Percentiles rank a stretch among this genome's conserved stretches.
These are phyloP conservation scores for Trichosporon sp. DNA, from an alignment of 1,284 basidiomycete genomes.

Conservation along the genomic window DNA sequence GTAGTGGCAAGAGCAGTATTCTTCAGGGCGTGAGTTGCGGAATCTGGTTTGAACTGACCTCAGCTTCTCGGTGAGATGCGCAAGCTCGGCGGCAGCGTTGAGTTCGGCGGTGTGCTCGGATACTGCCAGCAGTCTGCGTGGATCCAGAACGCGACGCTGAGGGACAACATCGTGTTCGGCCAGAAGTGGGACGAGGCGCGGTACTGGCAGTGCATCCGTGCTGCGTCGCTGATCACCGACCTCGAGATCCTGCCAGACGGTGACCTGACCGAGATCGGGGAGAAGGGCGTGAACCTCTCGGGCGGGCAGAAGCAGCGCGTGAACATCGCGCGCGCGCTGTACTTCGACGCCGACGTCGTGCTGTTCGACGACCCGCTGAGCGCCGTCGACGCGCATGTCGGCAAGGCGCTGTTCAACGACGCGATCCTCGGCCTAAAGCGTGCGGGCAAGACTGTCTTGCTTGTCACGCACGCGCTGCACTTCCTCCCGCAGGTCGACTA, in stretches of 20 bases:
- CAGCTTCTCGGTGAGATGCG: slow-evolving; percentile 66
- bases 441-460: slow-evolving; percentile 67
- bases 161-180: slow-evolving; percentile 61
- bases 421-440: slow-evolving; percentile 62
- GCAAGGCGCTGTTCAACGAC: slow-evolving; percentile 77
- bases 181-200: slow-evolving; percentile 62
- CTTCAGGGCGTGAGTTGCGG: slow-evolving; percentile 57
- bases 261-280: slow-evolving; percentile 59
- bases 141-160: slow-evolving; percentile 76
- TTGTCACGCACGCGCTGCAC: slow-evolving; percentile 56
- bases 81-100: slow-evolving; percentile 55
- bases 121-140: slow-evolving; percentile 76
- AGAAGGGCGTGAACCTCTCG: slow-evolving; percentile 50
- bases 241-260: slow-evolving; percentile 68
- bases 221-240: slow-evolving; percentile 63
- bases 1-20: slow-evolving; percentile 59
- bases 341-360: slow-evolving; percentile 76
- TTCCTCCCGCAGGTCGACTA: slow-evolving; percentile 34
- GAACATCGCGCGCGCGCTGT: slow-evolving; percentile 71
- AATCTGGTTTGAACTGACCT: neutral
- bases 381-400: slow-evolving; percentile 80
- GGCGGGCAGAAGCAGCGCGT: slow-evolving; percentile 52
- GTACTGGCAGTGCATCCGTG: slow-evolving; percentile 63
- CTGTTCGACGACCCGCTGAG: slow-evolving; percentile 78
- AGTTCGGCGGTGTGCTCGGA: slow-evolving; percentile 64